Evolutionary conservation across 2,329 filamentous ascomycete genomes (phyloP).

Genomic region (Cladosporium sp.): DNA sequence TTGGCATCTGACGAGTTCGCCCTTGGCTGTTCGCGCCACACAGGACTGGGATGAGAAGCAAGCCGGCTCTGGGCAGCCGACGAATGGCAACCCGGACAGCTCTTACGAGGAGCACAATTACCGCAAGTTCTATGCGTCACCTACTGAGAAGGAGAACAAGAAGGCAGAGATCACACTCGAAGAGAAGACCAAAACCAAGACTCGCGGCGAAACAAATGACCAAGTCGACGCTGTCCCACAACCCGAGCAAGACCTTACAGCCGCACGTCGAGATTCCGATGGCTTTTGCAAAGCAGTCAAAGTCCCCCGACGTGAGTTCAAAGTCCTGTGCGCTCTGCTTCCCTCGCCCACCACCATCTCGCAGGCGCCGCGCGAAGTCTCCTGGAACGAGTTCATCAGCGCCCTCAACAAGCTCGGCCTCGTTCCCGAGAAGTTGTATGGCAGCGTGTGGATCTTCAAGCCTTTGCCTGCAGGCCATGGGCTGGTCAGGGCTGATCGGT

Average conservation of each 20-base stretch:
- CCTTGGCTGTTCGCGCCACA: background rate
- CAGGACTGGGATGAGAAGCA: constrained; percentile 1
- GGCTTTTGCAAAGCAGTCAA: background rate
- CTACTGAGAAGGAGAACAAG: background rate
- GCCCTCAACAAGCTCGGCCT: constrained; percentile 56
- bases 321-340: constrained; percentile 49
- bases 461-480: constrained; percentile 31
- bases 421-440: constrained; percentile 57
- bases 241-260: background rate
- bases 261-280: background rate
- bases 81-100: background rate
- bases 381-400: constrained; percentile 56
- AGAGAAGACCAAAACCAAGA: background rate
- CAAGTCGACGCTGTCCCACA: background rate
- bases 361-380: constrained; percentile 49
- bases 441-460: constrained; percentile 62
- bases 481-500: constrained; percentile 44
- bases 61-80: too few relatives aligned
- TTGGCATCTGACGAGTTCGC: too few relatives aligned
- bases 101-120: background rate
- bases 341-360: constrained; percentile 34
- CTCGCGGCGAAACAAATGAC: background rate
- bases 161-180: background rate
- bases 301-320: constrained; percentile 32
- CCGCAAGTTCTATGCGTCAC: background rate